Base-by-base conservation (phyloP, 305 asterid genomes). In the Fraxinus nigra region DNA sequence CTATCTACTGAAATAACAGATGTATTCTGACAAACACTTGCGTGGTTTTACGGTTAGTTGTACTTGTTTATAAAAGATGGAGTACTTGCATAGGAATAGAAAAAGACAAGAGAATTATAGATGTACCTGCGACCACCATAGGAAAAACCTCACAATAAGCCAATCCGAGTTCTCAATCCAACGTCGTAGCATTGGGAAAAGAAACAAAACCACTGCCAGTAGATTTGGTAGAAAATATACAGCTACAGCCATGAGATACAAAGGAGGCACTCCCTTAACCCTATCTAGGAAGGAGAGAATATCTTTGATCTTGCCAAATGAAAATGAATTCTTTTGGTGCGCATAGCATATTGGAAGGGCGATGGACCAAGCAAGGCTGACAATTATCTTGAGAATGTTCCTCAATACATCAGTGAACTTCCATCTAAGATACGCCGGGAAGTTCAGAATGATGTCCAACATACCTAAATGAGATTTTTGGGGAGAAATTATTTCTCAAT, bases 101-200 rank as follows among this genome's bases (percentile, higher is more conserved):
- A 76, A 77, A 80, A 72, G 72, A 81, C 28, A 59, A 72, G 74
- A n/a, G 48, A 7, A 73, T 38, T 82, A 76, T 72, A 79, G 79
- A 59, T 34, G 72, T 87, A 97, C 99, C 98, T 97, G 99, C 79
- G 99, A 92, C 99, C 99, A 97, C 99, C 99, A 97, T 30, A 97
- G 93, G 86, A 97, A 92, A 82, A 97, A 89, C 87, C 99, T 89
- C 43, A 93, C 83, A 87, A 93, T 90, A 88, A 86, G 97, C 98
- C 98, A 95, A 85, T 97, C 97, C 22, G 99, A 97, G 81, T 88
- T 97, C 94, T 97, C 99, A 82, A 97, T 97, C 94, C 97, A 95
- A 73, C 99, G 96, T 8, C 98, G 93, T 75, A 97, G 87, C 99
- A 95, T 93, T 16, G 99, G 99, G 81, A 97, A 97, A 82, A 95